Evolutionary conservation across 2,329 filamentous ascomycete species (phyloP), one percentile per base, ranked within the genome.

Genomic region (Epichloe aotearoae): DNA sequence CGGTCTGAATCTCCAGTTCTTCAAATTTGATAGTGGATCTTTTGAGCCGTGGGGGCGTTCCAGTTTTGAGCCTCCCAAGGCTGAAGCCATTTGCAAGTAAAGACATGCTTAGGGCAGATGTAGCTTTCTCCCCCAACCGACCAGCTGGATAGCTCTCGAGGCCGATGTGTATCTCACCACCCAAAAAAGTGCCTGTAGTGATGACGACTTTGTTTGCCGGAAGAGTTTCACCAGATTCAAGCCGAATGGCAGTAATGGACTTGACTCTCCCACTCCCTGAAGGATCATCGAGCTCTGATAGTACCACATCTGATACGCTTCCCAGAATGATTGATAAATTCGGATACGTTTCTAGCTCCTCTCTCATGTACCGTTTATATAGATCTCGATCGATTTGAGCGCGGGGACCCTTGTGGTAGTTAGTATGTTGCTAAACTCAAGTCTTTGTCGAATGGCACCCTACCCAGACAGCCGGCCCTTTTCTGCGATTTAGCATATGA

Each of bases 111-210:
- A 98, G 70, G 0, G 91, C 91, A 61, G 88, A 88, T 0, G 93
- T 96, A 1, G 93, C 90, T 20, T 87, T 87, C 69, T 98, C 93
- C 11, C 93, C 93, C 73, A 98, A 89, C 8, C 93, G 82, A 1
- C 93, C 93, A 0, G 93, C 86, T 0, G 93, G 90, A 62, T 81
- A 95, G 3, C 76, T 78, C 49, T 95, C 79, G 7, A 97, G 71
- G 0, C 89, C 93, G 54, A 98, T 94, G 60, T 98, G 93, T 55
- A 98, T 98, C 67, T 98, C 93, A 17, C 90, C 93, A 11, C 91
- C 86, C 5, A 98, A 69, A 62, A 98, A 98, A 0, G 93, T 98
- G 0, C 93, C 93, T 0, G 93, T 98, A 0, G 93, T 97, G 58
- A 98, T 96, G 23, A 98, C 79, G 37, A 97, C 90, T 54, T 84